Evolutionary conservation across 441 rosid species (phyloP).

Genomic region (Daphne laureola): DNA sequence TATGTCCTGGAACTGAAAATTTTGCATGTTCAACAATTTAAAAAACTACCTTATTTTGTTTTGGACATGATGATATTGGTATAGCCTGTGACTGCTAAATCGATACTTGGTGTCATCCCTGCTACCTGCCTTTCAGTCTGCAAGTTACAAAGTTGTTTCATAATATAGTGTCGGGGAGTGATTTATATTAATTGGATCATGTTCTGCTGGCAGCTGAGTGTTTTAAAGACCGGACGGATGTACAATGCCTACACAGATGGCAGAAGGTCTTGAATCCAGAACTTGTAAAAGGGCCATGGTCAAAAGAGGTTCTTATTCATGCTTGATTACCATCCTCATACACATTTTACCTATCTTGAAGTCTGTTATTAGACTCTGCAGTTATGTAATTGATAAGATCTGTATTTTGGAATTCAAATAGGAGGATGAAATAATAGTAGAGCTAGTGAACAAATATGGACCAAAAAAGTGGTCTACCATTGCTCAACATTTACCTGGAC

Average conservation of each 20-base stretch:
- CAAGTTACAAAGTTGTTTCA: background rate
- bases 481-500: slow-evolving; percentile 91
- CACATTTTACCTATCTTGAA: slow-evolving; percentile 7
- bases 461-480: slow-evolving; percentile 99
- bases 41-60: too few relatives aligned
- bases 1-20: slow-evolving; percentile 14
- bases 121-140: background rate
- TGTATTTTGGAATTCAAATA: slow-evolving; percentile 22
- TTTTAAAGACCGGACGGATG: slow-evolving; percentile 99
- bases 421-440: slow-evolving; percentile 88
- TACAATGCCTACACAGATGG: slow-evolving; percentile 99
- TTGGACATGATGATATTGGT: too few relatives aligned
- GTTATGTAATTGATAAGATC: background rate
- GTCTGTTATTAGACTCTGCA: slow-evolving; percentile 1
- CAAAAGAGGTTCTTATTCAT: slow-evolving; percentile 65
- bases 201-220: slow-evolving; percentile 63
- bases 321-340: slow-evolving; percentile 1
- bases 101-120: too few relatives aligned
- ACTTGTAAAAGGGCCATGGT: slow-evolving; percentile 99
- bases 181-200: slow-evolving; percentile 16
- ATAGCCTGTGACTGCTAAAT: too few relatives aligned
- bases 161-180: background rate
- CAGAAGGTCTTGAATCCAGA: slow-evolving; percentile 99
- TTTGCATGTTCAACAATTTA: too few relatives aligned
- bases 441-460: slow-evolving; percentile 73